A percentile compares a stretch with the other conserved stretches of the same genome.
Conservation (phyloP, 495 filamentous ascomycete species). For the Jackrogersella multiformis region DNA sequence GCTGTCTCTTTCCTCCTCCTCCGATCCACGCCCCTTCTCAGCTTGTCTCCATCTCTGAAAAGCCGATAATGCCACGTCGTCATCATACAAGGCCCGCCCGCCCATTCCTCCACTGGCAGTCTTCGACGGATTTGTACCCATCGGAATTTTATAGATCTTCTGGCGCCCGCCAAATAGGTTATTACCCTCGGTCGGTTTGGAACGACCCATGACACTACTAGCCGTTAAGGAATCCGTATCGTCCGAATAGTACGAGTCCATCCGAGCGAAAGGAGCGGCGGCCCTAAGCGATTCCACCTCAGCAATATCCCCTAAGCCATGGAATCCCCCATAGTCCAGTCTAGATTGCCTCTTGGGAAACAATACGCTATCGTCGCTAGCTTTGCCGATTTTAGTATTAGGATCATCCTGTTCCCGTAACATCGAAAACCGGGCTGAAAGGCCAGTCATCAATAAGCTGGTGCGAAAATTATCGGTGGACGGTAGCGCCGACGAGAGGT, state of each 20-base stretch:
- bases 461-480: conserved; percentile 93
- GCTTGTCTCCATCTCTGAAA: conserved; percentile 74
- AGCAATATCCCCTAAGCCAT: conserved; percentile 79
- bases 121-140: conserved; percentile 55
- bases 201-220: conserved; percentile 82
- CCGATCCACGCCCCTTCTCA: conserved; percentile 63
- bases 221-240: conserved; percentile 61
- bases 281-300: conserved; percentile 84
- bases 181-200: conserved; percentile 90
- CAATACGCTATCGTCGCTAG: conserved; percentile 91
- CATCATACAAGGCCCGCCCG: conserved; percentile 81
- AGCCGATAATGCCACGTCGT: conserved; percentile 80
- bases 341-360: conserved; percentile 82
- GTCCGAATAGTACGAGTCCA: conserved; percentile 69
- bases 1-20: conserved; percentile 52
- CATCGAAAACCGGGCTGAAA: conserved; percentile 97
- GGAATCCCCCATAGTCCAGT: conserved; percentile 60
- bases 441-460: conserved; percentile 92
- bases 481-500: conserved; percentile 78
- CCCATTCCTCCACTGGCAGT: conserved; percentile 61
- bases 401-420: conserved; percentile 93
- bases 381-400: conserved; percentile 84
- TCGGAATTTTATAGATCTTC: conserved; percentile 91
- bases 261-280: conserved; percentile 59
- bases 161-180: conserved; percentile 95